Conservation (phyloP, 768 basidiomycete species). For the Lepiota brunneoincarnata region DNA sequence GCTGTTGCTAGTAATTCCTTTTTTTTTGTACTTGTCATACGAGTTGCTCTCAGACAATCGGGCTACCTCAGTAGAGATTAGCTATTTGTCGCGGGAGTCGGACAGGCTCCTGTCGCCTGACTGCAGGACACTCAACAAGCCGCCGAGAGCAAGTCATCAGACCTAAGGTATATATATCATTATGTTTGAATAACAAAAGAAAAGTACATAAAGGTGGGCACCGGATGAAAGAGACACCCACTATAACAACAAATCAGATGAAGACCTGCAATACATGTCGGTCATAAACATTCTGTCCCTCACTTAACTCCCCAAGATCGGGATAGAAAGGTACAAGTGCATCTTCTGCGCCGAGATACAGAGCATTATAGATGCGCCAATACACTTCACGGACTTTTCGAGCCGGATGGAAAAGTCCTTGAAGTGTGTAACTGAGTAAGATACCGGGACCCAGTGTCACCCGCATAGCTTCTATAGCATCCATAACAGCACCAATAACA, state of each 20-base stretch:
- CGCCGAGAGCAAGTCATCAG: too few species aligned
- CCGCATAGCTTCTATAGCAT: slow-evolving; percentile 96
- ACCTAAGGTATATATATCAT: too few species aligned
- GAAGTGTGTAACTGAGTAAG: slow-evolving; percentile 86
- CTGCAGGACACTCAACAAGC: too few species aligned
- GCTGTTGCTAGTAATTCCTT: neutral
- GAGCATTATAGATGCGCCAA: slow-evolving; percentile 93
- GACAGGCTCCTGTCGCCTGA: too few species aligned
- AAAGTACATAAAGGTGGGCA: slow-evolving; percentile 7
- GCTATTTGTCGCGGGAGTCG: too few species aligned
- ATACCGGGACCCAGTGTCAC: slow-evolving; percentile 94
- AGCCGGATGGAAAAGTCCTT: slow-evolving; percentile 96
- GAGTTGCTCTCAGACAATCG: neutral
- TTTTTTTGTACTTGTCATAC: neutral
- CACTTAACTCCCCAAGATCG: slow-evolving; percentile 84
- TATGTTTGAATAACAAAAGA: slow-evolving; percentile 1
- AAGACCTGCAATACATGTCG: slow-evolving; percentile 83
- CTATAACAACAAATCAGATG: slow-evolving; percentile 42
- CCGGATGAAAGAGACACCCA: neutral
- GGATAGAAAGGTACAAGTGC: slow-evolving; percentile 96
- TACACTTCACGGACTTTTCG: slow-evolving; percentile 97
- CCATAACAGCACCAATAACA: slow-evolving; percentile 98
- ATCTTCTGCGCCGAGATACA: slow-evolving; percentile 89
- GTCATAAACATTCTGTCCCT: slow-evolving; percentile 88
- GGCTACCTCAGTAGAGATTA: too few species aligned